These are phyloP conservation scores for Leccinum obscurum DNA, from an alignment of 768 basidiomycete genomes.

Conservation along the genomic window DNA sequence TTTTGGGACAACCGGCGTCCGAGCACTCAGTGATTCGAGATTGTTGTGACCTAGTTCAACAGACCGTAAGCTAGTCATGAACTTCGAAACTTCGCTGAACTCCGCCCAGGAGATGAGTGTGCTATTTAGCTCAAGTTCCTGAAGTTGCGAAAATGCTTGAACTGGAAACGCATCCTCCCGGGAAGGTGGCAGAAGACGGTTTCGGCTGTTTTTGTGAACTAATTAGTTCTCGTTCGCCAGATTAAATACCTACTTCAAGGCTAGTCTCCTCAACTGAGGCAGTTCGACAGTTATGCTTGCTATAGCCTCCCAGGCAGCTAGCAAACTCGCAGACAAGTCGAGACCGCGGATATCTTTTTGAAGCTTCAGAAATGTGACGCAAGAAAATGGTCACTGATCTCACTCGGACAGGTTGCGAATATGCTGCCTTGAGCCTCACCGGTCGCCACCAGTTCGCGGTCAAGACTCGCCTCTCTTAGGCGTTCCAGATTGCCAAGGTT, in stretches of 20 bases:
- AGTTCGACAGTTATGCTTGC: conserved; percentile 64
- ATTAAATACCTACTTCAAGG: conserved; percentile 70
- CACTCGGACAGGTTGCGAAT: conserved; percentile 64
- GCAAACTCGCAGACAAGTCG: conserved; percentile 76
- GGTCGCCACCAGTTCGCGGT: conserved; percentile 60
- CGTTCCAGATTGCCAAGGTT: conserved; percentile 66
- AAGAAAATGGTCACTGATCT: conserved; percentile 29
- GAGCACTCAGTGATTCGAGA: conserved; percentile 38
- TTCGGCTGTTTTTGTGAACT: conserved; percentile 50
- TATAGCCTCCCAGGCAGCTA: conserved; percentile 70
- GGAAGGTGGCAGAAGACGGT: conserved; percentile 52
- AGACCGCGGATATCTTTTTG: conserved; percentile 69
- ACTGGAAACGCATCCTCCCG: conserved; percentile 30
- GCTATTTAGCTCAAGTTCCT: conserved; percentile 71
- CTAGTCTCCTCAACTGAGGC: conserved; percentile 58
- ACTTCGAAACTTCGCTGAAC: conserved; percentile 47
- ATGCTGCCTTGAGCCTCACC: conserved; percentile 54
- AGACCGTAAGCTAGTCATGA: conserved; percentile 53
- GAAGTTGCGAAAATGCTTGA: conserved; percentile 50
- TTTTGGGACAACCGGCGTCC: conserved; percentile 19
- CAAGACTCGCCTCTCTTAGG: conserved; percentile 79
- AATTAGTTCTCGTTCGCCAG: conserved; percentile 15
- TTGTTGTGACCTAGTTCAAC: conserved; percentile 76
- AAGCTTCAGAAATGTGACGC: conserved; percentile 13
- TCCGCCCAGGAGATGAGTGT: conserved; percentile 75